A percentile compares a stretch with the other conserved stretches of the same genome.
Conservation (phyloP, 2,329 filamentous ascomycete genomes). For the Pseudophaeomoniella oleicola region DNA sequence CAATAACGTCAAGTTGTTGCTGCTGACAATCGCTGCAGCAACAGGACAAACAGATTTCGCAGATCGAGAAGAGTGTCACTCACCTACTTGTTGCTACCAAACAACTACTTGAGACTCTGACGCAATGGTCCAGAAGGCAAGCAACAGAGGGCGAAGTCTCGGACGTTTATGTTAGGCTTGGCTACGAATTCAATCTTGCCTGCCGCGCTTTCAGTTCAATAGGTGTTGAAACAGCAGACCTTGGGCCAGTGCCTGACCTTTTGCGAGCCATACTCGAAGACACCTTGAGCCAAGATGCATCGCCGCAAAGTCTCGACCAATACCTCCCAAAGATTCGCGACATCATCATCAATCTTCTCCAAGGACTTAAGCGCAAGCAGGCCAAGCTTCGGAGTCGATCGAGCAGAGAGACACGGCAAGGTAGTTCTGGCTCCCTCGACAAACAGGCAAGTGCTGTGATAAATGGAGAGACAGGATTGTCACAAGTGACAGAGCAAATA, state of each 20-base stretch:
- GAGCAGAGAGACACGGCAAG: slow-evolving; percentile 28
- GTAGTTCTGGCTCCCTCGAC: slow-evolving; percentile 8
- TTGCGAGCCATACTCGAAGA: slow-evolving; percentile 85
- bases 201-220: slow-evolving; percentile 94
- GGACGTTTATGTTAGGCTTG: slow-evolving; percentile 91
- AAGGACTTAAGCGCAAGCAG: slow-evolving; percentile 93
- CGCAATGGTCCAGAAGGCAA: slow-evolving; percentile 87
- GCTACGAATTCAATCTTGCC: slow-evolving; percentile 98
- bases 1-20: slow-evolving; percentile 4
- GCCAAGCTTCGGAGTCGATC: slow-evolving; percentile 56
- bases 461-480: slow-evolving; percentile 20
- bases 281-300: slow-evolving; percentile 91
- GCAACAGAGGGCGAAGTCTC: slow-evolving; percentile 92
- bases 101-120: slow-evolving; percentile 90
- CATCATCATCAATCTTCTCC: slow-evolving; percentile 94
- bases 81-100: slow-evolving; percentile 96
- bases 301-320: slow-evolving; percentile 79
- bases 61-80: slow-evolving; percentile 98
- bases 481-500: slow-evolving; percentile 1
- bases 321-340: slow-evolving; percentile 90
- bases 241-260: slow-evolving; percentile 88
- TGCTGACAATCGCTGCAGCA: slow-evolving; percentile 17
- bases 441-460: slow-evolving; percentile 33
- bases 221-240: slow-evolving; percentile 83
- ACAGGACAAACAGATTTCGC: slow-evolving; percentile 67